Conservation (phyloP, 2,329 filamentous ascomycete genomes). For the Davidsoniella virescens region DNA sequence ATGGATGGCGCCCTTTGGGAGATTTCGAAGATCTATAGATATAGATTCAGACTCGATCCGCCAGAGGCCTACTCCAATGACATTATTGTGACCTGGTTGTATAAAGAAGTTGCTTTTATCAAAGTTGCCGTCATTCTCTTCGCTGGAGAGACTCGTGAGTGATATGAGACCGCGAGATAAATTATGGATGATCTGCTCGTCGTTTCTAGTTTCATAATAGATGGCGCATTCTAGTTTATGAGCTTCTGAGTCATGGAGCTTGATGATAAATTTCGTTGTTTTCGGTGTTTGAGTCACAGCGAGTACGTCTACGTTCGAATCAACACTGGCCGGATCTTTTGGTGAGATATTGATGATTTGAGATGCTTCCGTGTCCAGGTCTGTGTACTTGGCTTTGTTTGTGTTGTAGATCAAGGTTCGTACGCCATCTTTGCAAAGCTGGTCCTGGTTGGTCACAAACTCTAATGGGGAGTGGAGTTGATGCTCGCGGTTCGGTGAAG, state of each 20-base stretch:
- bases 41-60: background rate
- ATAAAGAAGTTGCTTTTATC: background rate
- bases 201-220: slow-evolving; percentile 1
- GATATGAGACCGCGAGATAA: background rate
- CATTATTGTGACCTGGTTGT: background rate
- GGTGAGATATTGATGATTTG: too few species aligned
- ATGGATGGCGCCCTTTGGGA: background rate
- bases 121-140: background rate
- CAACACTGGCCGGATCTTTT: too few species aligned
- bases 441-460: too few species aligned
- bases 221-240: background rate
- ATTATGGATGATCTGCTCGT: background rate
- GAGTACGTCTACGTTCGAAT: background rate
- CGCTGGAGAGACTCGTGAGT: background rate
- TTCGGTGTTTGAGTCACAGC: background rate
- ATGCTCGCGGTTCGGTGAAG: too few species aligned
- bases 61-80: background rate
- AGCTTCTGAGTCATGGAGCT: background rate
- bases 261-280: slow-evolving; percentile 1
- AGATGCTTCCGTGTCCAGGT: too few species aligned
- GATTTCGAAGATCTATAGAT: background rate
- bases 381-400: too few species aligned
- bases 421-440: too few species aligned
- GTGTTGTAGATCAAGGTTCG: too few species aligned
- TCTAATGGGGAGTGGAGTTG: too few species aligned